Percentiles rank a stretch among this genome's conserved stretches.
phyloP scores from a whole-genome alignment of 2,329 filamentous ascomycete genomes.

The Ophiosphaerella herpotricha region DNA sequence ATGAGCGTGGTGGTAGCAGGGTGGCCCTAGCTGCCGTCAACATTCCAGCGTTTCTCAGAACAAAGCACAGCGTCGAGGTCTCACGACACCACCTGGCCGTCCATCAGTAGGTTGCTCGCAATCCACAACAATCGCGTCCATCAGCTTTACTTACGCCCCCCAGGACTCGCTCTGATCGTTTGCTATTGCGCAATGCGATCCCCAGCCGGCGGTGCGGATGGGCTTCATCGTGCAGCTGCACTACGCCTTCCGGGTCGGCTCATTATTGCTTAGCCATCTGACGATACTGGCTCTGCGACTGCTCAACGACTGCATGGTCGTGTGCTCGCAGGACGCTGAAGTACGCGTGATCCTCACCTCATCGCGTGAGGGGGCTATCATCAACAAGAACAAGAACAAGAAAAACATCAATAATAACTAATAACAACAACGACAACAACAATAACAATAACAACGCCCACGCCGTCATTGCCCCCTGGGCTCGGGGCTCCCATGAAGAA shows the following conservation, averaged over 20 bases:
- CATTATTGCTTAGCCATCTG: constrained; percentile 8
- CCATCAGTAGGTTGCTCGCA: neutral
- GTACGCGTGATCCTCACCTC: constrained; percentile 14
- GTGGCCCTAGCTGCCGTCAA: neutral
- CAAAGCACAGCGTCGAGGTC: neutral
- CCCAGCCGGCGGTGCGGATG: constrained; percentile 7
- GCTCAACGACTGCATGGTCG: constrained; percentile 10
- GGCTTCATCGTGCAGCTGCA: constrained; percentile 9
- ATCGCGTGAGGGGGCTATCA: neutral
- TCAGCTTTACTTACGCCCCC: neutral
- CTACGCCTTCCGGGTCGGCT: constrained; percentile 2
- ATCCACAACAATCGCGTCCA: too few species aligned
- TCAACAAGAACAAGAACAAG: neutral
- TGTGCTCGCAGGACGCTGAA: constrained; percentile 10
- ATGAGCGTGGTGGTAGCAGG: neutral
- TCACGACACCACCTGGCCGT: neutral
- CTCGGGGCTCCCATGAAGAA: constrained; percentile 14
- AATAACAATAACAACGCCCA: neutral
- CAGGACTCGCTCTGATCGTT: neutral
- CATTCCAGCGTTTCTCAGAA: constrained; percentile 1
- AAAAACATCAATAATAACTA: neutral
- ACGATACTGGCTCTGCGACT: constrained; percentile 5
- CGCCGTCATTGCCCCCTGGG: neutral
- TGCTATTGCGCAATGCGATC: constrained; percentile 6
- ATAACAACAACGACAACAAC: neutral